phyloP scores from a whole-genome alignment of 176 grass and related monocot species.

The Aegilops sharonensis region DNA sequence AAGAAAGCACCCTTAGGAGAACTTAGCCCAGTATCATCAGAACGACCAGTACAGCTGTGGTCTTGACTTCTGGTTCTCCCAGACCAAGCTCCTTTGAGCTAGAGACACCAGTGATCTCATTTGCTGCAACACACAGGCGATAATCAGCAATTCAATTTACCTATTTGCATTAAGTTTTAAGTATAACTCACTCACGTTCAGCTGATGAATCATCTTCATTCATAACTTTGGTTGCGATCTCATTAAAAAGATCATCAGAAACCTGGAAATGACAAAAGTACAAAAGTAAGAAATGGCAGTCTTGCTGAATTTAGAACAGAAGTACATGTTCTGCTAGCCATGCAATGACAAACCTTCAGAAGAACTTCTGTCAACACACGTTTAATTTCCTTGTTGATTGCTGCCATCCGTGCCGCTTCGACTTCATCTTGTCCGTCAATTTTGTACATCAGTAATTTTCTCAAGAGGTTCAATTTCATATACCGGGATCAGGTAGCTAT shows the following conservation, averaged over 20 bases:
- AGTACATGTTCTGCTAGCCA: conserved; percentile 12
- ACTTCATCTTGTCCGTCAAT: no score
- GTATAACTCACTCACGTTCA: not conserved
- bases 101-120: no score
- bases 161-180: conserved; percentile 5
- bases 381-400: no score
- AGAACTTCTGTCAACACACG: no score
- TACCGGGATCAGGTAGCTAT: conserved; percentile 87
- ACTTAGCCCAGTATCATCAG: conserved; percentile 32
- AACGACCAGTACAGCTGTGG: conserved; percentile 20
- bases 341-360: no score
- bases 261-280: conserved; percentile 50
- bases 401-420: no score
- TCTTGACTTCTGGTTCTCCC: conserved; percentile 39
- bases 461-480: conserved; percentile 93
- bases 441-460: conserved; percentile 87
- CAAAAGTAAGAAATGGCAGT: not conserved
- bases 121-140: no score
- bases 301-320: not conserved
- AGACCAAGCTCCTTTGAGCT: no score
- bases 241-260: conserved; percentile 96
- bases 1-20: conserved; percentile 61
- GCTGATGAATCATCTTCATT: no score
- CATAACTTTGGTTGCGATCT: conserved; percentile 59
- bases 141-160: no score